Percentiles rank a stretch among this genome's conserved stretches.
Conservation (phyloP, 768 basidiomycete genomes). For the Tulasnella sp. region DNA sequence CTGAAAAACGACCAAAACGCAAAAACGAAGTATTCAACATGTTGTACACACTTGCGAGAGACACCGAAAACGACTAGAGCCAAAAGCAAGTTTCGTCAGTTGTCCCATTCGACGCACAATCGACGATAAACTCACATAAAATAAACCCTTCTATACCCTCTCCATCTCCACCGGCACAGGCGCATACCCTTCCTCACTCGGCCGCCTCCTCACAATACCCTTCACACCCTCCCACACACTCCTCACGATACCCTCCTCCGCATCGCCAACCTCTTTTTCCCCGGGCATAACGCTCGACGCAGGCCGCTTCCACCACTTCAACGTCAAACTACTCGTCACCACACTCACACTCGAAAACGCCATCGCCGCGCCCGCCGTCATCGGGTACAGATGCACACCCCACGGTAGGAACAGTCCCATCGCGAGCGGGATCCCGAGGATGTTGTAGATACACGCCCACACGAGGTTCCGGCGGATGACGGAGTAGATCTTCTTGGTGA, state of each 20-base stretch:
- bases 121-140: no score
- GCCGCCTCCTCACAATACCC: constrained; percentile 30
- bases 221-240: constrained; percentile 35
- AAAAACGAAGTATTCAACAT: no score
- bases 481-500: constrained; percentile 75
- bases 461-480: constrained; percentile 87
- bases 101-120: no score
- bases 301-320: constrained; percentile 76
- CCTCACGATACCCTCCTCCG: constrained; percentile 30
- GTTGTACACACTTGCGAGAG: no score
- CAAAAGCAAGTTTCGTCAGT: no score
- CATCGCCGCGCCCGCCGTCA: constrained; percentile 99
- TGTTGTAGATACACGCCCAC: constrained; percentile 93
- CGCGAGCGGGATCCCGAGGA: constrained; percentile 88
- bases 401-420: constrained; percentile 94
- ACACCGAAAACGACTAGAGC: no score
- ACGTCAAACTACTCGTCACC: constrained; percentile 74
- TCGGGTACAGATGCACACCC: constrained; percentile 88
- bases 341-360: constrained; percentile 95
- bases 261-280: constrained; percentile 24
- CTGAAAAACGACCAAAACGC: no score
- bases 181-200: constrained; percentile 44
- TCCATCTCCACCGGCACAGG: constrained; percentile 60
- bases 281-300: constrained; percentile 56
- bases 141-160: background rate